These are phyloP conservation scores for Microsporum audouinii DNA, from an alignment of 2,329 filamentous ascomycete genomes.

Conservation along the genomic window DNA sequence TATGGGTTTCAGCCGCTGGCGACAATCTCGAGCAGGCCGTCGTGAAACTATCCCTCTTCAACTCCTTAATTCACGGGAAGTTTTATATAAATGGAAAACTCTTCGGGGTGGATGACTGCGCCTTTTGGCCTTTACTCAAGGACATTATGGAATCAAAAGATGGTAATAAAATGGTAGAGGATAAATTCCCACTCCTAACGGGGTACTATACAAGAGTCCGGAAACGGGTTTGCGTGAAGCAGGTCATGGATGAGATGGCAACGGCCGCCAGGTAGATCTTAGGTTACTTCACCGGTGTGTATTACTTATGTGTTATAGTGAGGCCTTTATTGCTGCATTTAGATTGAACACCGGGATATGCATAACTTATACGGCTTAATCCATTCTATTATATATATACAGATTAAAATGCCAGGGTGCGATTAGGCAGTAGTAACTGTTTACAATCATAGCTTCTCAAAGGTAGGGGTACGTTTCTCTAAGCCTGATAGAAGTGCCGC, in stretches of 20 bases:
- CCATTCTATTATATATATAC: not conserved
- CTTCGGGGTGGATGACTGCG: conserved; percentile 34
- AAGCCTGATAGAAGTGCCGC: conserved; percentile 64
- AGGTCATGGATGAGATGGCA: conserved; percentile 21
- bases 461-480: conserved; percentile 66
- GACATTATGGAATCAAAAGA: conserved; percentile 22
- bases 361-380: not conserved
- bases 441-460: conserved; percentile 60
- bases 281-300: not conserved
- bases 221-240: conserved; percentile 29
- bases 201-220: conserved; percentile 31
- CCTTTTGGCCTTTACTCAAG: conserved; percentile 34
- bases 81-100: conserved; percentile 27
- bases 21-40: not conserved
- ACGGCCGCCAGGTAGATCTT: not conserved
- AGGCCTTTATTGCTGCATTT: not conserved
- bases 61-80: conserved; percentile 19
- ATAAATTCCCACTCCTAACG: conserved; percentile 23
- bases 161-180: conserved; percentile 14
- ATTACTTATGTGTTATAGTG: not conserved
- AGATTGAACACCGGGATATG: not conserved
- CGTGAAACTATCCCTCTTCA: conserved; percentile 4
- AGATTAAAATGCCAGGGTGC: not conserved
- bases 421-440: not conserved
- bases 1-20: conserved; percentile 1